A percentile compares a stretch with the other conserved stretches of the same genome.
Conservation (phyloP, 176 grass and related monocot species). For the Tillandsia fasciculata region DNA sequence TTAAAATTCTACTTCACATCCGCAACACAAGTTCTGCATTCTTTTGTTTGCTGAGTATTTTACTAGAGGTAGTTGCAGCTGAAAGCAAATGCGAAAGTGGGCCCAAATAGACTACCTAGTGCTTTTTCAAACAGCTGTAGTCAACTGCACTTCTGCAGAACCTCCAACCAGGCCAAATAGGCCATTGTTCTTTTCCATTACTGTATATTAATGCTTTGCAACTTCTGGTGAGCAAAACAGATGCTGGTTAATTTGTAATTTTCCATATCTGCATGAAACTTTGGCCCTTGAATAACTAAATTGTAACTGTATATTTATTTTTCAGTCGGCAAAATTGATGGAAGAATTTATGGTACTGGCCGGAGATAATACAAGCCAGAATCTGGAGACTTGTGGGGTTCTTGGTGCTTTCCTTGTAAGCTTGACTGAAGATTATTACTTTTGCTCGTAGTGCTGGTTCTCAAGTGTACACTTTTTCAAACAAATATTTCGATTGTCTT, state of each 20-base stretch:
- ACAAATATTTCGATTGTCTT: conserved; percentile 16
- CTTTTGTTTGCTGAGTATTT: too few relatives aligned
- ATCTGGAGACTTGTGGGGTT: conserved; percentile 88
- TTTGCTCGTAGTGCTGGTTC: not conserved
- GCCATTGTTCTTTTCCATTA: not conserved
- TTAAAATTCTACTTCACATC: too few relatives aligned
- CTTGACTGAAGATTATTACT: conserved; percentile 10
- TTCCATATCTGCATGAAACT: not conserved
- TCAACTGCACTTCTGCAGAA: too few relatives aligned
- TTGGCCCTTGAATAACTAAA: conserved; percentile 12
- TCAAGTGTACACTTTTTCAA: conserved; percentile 15
- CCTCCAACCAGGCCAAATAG: too few relatives aligned
- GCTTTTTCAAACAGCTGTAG: too few relatives aligned
- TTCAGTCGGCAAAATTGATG: conserved; percentile 76
- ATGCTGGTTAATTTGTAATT: not conserved
- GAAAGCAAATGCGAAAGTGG: too few relatives aligned
- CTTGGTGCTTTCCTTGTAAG: conserved; percentile 93
- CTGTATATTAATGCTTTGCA: not conserved
- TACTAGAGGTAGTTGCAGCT: too few relatives aligned
- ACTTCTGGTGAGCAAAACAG: not conserved
- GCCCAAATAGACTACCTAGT: too few relatives aligned
- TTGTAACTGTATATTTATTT: conserved; percentile 13
- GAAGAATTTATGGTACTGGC: conserved; percentile 97
- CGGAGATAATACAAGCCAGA: conserved; percentile 80
- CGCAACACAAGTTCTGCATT: too few relatives aligned